phyloP scores from a whole-genome alignment of 108 stramenopile genomes.

The Aurantiochytrium sp. region DNA sequence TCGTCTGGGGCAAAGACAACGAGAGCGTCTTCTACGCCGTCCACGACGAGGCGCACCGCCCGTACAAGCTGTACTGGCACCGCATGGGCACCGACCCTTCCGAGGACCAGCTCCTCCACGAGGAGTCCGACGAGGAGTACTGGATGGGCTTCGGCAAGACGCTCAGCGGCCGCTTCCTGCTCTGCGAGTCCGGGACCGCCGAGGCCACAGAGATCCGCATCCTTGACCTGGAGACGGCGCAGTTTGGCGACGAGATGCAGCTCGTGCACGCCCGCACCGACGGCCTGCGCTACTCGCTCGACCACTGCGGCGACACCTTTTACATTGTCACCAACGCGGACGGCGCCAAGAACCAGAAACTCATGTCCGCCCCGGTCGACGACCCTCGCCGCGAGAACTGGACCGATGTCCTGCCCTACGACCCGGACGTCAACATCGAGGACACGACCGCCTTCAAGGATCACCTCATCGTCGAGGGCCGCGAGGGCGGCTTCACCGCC shows the following conservation, averaged over 20 bases:
- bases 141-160: conserved; percentile 50
- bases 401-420: conserved; percentile 51
- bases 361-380: conserved; percentile 31
- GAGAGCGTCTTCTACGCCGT: conserved; percentile 59
- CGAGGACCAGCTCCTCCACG: conserved; percentile 68
- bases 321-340: conserved; percentile 58
- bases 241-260: neutral
- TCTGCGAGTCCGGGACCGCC: conserved; percentile 41
- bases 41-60: conserved; percentile 57
- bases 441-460: conserved; percentile 54
- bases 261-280: neutral
- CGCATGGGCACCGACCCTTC: conserved; percentile 46
- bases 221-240: conserved; percentile 31
- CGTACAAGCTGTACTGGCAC: conserved; percentile 58
- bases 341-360: conserved; percentile 51
- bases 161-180: conserved; percentile 40
- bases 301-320: conserved; percentile 38
- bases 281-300: conserved; percentile 38
- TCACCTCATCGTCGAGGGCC: conserved; percentile 54
- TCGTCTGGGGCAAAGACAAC: conserved; percentile 76
- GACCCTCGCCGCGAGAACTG: conserved; percentile 42
- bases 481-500: conserved; percentile 48
- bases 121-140: conserved; percentile 66
- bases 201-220: conserved; percentile 77
- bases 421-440: conserved; percentile 47